Conservation (phyloP, 2,329 filamentous ascomycete species). For the Fusarium brevicatenulatum region DNA sequence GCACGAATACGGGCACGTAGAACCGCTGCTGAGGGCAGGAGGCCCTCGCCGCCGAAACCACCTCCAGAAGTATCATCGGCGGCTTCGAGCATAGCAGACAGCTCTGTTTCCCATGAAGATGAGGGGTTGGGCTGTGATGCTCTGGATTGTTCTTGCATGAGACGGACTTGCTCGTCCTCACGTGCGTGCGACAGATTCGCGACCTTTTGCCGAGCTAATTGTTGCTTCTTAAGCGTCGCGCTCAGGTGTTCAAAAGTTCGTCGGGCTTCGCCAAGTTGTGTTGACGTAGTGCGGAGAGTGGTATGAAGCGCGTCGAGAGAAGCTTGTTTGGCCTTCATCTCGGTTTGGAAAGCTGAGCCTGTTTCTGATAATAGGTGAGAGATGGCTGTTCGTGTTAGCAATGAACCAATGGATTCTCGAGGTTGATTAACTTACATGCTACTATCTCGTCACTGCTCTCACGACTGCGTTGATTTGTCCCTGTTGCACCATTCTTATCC, state of each 20-base stretch:
- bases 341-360: conserved; percentile 79
- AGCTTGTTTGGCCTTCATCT: conserved; percentile 85
- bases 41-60: conserved; percentile 51
- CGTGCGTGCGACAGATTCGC: conserved; percentile 80
- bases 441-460: conserved; percentile 85
- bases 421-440: conserved; percentile 67
- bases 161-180: conserved; percentile 71
- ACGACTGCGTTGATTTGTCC: conserved; percentile 65
- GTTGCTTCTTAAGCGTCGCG: conserved; percentile 69
- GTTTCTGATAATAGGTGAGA: conserved; percentile 84
- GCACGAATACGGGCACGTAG: conserved; percentile 76
- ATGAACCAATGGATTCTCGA: not conserved
- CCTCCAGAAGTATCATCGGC: conserved; percentile 51
- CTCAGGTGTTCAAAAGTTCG: conserved; percentile 78
- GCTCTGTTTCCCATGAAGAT: conserved; percentile 65
- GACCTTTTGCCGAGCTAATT: conserved; percentile 76
- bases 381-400: conserved; percentile 66
- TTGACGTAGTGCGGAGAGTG: conserved; percentile 82
- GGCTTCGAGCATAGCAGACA: conserved; percentile 58
- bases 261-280: conserved; percentile 80
- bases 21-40: conserved; percentile 68
- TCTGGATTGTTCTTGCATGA: conserved; percentile 54
- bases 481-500: conserved; percentile 57
- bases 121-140: conserved; percentile 58
- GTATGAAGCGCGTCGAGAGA: conserved; percentile 84